A percentile compares a stretch with the other conserved stretches of the same genome.
These are phyloP conservation scores for Eucalyptus microcorys DNA, from an alignment of 345 rosid genomes.

Conservation along the genomic window DNA sequence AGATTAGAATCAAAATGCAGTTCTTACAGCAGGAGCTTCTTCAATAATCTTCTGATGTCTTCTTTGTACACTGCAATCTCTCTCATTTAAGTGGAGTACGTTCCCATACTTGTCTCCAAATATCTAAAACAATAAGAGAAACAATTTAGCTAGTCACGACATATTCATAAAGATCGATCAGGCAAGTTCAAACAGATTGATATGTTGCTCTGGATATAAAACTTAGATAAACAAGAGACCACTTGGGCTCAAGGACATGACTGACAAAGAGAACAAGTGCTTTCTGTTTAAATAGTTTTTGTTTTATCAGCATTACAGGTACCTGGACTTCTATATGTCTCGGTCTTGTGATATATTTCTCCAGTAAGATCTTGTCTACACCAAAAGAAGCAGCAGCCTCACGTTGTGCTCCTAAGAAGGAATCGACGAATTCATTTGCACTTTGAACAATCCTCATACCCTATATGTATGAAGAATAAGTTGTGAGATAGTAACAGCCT, in stretches of 20 bases:
- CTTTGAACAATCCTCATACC: constrained; percentile 70
- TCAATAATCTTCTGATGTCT: constrained; percentile 97
- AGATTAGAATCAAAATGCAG: constrained; percentile 2
- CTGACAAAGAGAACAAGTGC: not conserved
- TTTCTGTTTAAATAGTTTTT: not conserved
- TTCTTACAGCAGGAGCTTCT: constrained; percentile 97
- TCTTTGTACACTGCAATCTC: constrained; percentile 96
- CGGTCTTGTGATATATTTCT: constrained; percentile 86
- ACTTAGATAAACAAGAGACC: not conserved
- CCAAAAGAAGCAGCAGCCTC: constrained; percentile 98
- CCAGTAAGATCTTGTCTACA: constrained; percentile 70
- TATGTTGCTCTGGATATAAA: not conserved
- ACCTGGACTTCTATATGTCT: constrained; percentile 98
- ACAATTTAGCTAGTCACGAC: not conserved
- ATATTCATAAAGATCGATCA: not conserved
- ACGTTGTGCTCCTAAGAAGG: constrained; percentile 93
- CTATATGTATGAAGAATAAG: not conserved
- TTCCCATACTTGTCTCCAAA: constrained; percentile 88
- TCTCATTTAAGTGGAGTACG: constrained; percentile 68
- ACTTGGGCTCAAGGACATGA: not conserved
- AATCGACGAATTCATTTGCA: constrained; percentile 50
- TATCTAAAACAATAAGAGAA: constrained; percentile 23
- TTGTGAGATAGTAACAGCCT: not conserved
- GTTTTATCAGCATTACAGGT: not conserved
- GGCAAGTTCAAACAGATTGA: not conserved